Evolutionary conservation across 306 rosid genomes (phyloP), one percentile per base, ranked within the genome.

Genomic region (Rosa multiflora): DNA sequence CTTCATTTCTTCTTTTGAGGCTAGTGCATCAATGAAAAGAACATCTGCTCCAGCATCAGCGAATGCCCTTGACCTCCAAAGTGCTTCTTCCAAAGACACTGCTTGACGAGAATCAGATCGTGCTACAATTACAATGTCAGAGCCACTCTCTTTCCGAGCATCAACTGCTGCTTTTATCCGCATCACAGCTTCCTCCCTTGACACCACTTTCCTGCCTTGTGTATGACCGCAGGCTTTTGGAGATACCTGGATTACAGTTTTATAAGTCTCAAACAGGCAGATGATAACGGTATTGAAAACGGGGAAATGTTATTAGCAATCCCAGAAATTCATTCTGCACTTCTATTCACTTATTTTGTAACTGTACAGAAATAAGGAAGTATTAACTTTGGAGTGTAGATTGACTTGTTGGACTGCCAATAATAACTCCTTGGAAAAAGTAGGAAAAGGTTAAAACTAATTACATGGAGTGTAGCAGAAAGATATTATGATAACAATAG

Each of bases 221-320:
- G 98, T 93, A 87, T 93, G 98, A 12, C 97, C 98, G 39, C 98
- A 91, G 56, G 97, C 97, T 89, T 93, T 93, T 67, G 98, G 98
- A 72, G 97, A 86, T 26, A 87, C 82, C 97, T 93, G 76, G 80
- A 84, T 29, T 51, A 47, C 23, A 78, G 56, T 59, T 70, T 78
- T 49, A 67, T 77, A 42, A 82, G 85, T 52, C 40, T 43, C 58
- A 69, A 44, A 37, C 78, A 40, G 42, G 69, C 42, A 49, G 14
- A 18, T 55, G 15, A 70, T 42, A 53, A 55, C 0, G 14, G 67
- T 55, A 23, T 29, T 55, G 6, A 39, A 23, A 53, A n/a, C 37
- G 43, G 48, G 14, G 6, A 35, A 10, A 71, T 21, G 43, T 32
- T 47, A 14, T 15, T 37, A 10, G 67, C 37, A 61, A 10, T 10